phyloP scores from a whole-genome alignment of 345 rosid species.

The Eucalyptus leucophloia region DNA sequence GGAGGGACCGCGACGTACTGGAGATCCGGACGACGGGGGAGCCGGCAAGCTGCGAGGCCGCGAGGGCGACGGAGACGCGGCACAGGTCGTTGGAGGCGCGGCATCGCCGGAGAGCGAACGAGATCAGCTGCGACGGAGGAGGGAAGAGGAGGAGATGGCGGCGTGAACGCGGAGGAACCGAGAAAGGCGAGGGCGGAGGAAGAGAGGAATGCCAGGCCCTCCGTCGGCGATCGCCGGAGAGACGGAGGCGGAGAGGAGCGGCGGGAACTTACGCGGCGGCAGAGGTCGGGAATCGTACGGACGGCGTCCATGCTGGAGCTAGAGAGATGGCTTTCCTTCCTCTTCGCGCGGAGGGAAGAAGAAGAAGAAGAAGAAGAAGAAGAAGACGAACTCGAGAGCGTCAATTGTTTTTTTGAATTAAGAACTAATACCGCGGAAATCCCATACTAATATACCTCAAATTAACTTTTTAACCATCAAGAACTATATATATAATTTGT shows the following conservation, averaged over 20 bases:
- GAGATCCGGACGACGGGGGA: conserved; percentile 33
- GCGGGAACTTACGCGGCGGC: neutral
- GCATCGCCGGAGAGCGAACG: conserved; percentile 66
- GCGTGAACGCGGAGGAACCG: neutral
- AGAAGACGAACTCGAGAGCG: neutral
- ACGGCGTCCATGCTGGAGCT: neutral
- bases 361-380: neutral
- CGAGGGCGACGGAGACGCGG: conserved; percentile 52
- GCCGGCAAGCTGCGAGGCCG: conserved; percentile 5
- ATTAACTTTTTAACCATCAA: too few relatives aligned
- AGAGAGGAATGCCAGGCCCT: neutral
- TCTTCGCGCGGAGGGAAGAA: neutral
- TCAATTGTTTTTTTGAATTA: too few relatives aligned
- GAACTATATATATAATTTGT: too few relatives aligned
- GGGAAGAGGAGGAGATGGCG: neutral
- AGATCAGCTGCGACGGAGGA: conserved; percentile 39
- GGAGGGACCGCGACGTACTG: conserved; percentile 19
- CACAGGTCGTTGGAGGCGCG: conserved; percentile 53
- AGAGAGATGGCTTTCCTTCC: neutral
- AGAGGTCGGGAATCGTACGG: neutral
- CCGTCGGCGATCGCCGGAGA: neutral
- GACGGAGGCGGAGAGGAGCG: neutral
- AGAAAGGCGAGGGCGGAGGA: neutral
- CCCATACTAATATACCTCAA: rapidly evolving
- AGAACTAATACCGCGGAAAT: too few relatives aligned